Evolutionary conservation across 1,139 yeast genomes (phyloP).

Genomic region (Kodamaea anthophila): DNA sequence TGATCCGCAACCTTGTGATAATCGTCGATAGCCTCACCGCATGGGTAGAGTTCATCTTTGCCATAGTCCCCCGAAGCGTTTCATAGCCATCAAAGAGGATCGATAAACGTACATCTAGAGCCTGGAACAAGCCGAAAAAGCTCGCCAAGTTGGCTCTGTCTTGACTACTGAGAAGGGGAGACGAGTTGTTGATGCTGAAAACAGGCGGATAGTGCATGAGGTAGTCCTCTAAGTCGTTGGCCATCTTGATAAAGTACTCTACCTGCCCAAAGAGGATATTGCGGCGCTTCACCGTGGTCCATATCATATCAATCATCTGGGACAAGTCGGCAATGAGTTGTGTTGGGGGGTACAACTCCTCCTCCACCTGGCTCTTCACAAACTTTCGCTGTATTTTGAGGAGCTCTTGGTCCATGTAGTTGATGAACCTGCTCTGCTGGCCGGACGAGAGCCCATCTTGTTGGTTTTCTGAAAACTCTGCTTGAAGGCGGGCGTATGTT

Average conservation of each 20-base stretch:
- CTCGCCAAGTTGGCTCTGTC: slow-evolving; percentile 16
- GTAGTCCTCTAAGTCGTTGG: slow-evolving; percentile 66
- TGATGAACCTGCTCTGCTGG: slow-evolving; percentile 59
- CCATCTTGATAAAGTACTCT: slow-evolving; percentile 52
- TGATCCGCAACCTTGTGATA: slow-evolving; percentile 38
- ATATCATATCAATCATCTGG: slow-evolving; percentile 12
- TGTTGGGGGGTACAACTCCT: slow-evolving; percentile 14
- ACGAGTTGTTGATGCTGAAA: slow-evolving; percentile 6
- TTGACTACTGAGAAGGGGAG: slow-evolving; percentile 7
- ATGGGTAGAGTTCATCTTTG: slow-evolving; percentile 28
- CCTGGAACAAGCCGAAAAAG: slow-evolving; percentile 36
- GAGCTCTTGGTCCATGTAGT: slow-evolving; percentile 55
- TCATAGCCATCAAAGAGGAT: slow-evolving; percentile 36
- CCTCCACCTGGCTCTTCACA: slow-evolving; percentile 52
- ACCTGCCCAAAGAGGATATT: slow-evolving; percentile 46
- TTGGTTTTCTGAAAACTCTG: slow-evolving; percentile 9
- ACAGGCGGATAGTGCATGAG: slow-evolving; percentile 34
- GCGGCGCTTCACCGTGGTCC: slow-evolving; percentile 16
- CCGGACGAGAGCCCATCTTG: slow-evolving; percentile 11
- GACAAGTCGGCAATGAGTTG: slow-evolving; percentile 14
- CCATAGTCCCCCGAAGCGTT: slow-evolving; percentile 3
- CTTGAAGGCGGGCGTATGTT: slow-evolving; percentile 15
- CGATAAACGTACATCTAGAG: slow-evolving; percentile 37
- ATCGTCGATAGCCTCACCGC: slow-evolving; percentile 42
- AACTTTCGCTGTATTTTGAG: slow-evolving; percentile 56